Evolutionary conservation across 1,284 basidiomycete species (phyloP), one percentile per base, ranked within the genome.

Genomic region (Leccinum solheimii): DNA sequence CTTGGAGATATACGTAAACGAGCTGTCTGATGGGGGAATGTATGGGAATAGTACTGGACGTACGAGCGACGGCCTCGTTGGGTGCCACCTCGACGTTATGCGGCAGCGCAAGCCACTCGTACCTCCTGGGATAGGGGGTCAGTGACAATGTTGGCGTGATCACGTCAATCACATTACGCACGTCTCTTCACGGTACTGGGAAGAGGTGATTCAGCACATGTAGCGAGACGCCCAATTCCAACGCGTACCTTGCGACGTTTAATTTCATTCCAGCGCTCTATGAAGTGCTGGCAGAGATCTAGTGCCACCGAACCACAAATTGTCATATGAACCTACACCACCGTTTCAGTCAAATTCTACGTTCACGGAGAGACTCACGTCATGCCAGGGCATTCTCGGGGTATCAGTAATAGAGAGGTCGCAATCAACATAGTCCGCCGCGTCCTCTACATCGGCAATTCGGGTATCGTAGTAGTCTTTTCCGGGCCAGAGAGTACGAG

Each of bases 391-490:
- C 93, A 95, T 94, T 67, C 92, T 82, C 5, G 86, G 81, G 14
- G 81, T 87, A 63, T 93, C 91, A 58, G 91, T 75, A 45, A 88
- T 84, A 23, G 87, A 88, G 14, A 94, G 75, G 2, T 83, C 82
- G 66, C 92, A 95, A 66, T 86, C 89, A 19, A 87, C 84, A 72
- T 88, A 97, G 65, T 93, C 82, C 63, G 85, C 82, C 0, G 97
- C 95, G 10, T 91, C 81, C 74, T 93, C 81, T 77, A 95, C 94
- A 73, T 95, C 93, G 72, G 87, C 80, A 48, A 90, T 79, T 14
- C 92, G 84, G 2, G 90, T 92, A 64, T 96, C 94, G 75, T 96
- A 95, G 76, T 93, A 96, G 73, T 95, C 95, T 76, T 97, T 94
- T 2, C 96, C 96, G 0, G 95, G 92, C 80, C 96, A 98, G 34